Evolutionary conservation across 306 rosid genomes (phyloP).

Genomic region (Pyrus betulifolia): DNA sequence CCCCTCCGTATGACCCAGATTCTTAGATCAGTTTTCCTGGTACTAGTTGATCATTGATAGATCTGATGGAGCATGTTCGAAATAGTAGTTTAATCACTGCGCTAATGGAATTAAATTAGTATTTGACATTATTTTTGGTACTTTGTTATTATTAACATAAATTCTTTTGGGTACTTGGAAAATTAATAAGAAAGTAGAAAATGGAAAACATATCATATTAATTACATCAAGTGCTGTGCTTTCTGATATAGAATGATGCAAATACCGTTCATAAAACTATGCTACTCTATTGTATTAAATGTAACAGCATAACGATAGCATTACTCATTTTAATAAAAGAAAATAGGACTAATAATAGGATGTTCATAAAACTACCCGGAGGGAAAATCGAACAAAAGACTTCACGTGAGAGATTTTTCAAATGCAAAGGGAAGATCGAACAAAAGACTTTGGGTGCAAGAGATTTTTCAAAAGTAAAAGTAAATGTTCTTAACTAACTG

Average conservation of each 20-base stretch:
- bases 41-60: not conserved
- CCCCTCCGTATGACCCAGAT: not conserved
- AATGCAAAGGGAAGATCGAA: too few relatives aligned
- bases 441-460: too few relatives aligned
- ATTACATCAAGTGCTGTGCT: not conserved
- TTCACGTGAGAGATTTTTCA: too few relatives aligned
- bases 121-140: constrained; percentile 15
- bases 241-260: not conserved
- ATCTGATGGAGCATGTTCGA: not conserved
- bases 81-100: not conserved
- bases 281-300: not conserved
- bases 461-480: too few relatives aligned
- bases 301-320: constrained; percentile 1
- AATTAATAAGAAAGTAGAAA: not conserved
- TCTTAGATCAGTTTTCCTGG: not conserved
- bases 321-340: not conserved
- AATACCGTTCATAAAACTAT: too few relatives aligned
- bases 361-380: too few relatives aligned
- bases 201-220: not conserved
- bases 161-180: not conserved
- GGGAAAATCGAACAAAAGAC: too few relatives aligned
- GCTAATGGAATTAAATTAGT: not conserved
- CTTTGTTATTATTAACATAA: not conserved
- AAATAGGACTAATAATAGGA: too few relatives aligned
- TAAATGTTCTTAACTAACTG: too few relatives aligned